These are phyloP conservation scores for Ustilago xerochloae DNA, from an alignment of 1,284 basidiomycete genomes.

Conservation along the genomic window DNA sequence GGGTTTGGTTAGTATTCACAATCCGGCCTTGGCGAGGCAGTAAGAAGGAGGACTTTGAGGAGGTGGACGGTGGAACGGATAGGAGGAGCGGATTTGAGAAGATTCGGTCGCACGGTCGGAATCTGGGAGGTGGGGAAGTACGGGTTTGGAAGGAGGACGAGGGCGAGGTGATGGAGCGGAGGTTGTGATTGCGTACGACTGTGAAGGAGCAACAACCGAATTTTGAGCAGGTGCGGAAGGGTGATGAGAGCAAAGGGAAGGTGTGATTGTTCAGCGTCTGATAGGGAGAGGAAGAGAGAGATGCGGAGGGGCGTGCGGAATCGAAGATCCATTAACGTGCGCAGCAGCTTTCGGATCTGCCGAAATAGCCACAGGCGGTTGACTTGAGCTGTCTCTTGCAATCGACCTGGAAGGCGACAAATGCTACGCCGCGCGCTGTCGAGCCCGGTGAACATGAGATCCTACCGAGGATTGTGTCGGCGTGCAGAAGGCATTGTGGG, in stretches of 20 bases:
- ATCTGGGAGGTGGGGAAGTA: slow-evolving; percentile 4
- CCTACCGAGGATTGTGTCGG: too few relatives aligned
- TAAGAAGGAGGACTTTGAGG: slow-evolving; percentile 15
- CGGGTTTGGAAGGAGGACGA: slow-evolving; percentile 2
- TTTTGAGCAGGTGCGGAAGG: not conserved
- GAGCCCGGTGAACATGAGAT: too few relatives aligned
- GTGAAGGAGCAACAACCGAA: slow-evolving; percentile 7
- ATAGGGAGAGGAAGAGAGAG: not conserved
- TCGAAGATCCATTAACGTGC: not conserved
- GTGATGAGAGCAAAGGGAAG: slow-evolving; percentile 10
- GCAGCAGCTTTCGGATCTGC: not conserved
- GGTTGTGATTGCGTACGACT: slow-evolving; percentile 38
- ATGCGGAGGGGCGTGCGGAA: not conserved
- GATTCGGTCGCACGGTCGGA: slow-evolving; percentile 7
- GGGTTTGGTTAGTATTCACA: slow-evolving; percentile 45
- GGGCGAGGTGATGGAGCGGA: too few relatives aligned
- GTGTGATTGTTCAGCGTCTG: slow-evolving; percentile 26
- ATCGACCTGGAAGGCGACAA: too few relatives aligned
- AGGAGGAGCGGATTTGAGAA: not conserved
- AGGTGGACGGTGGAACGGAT: not conserved
- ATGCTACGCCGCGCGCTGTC: too few relatives aligned
- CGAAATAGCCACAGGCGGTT: too few relatives aligned
- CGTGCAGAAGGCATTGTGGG: too few relatives aligned
- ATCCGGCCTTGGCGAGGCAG: slow-evolving; percentile 34
- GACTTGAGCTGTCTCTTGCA: too few relatives aligned